These are phyloP conservation scores for Podospora fimiseda DNA, from an alignment of 495 filamentous ascomycete genomes.

Conservation along the genomic window DNA sequence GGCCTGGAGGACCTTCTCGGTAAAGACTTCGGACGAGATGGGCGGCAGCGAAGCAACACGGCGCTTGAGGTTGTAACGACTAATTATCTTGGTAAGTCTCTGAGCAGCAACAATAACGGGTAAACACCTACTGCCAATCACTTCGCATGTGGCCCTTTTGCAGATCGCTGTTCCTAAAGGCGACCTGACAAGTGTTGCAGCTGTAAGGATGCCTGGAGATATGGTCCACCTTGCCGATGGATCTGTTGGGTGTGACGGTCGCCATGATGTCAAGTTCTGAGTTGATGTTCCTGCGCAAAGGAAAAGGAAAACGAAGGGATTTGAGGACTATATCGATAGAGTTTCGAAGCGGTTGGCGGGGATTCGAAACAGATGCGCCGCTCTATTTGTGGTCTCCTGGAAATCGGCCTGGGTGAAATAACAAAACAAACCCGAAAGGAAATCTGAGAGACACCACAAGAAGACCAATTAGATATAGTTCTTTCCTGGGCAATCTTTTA, in stretches of 20 bases:
- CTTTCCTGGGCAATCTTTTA: no score
- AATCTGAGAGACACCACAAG: no score
- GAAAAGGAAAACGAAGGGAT: no score
- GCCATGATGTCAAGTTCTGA: no score
- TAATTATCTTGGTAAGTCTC: constrained; percentile 38
- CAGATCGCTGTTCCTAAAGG: constrained; percentile 87
- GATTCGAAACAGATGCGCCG: background rate
- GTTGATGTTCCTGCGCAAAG: background rate
- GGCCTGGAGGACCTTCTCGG: constrained; percentile 92
- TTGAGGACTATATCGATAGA: no score
- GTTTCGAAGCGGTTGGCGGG: background rate
- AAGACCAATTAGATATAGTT: no score
- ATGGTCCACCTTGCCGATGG: constrained; percentile 29
- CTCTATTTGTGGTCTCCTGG: no score
- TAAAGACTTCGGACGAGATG: constrained; percentile 85
- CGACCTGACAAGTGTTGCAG: constrained; percentile 96
- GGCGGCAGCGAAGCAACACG: constrained; percentile 88
- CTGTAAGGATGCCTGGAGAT: constrained; percentile 75
- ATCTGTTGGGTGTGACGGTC: constrained; percentile 42
- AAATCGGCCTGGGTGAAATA: no score
- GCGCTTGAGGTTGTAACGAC: constrained; percentile 95
- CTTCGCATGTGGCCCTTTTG: constrained; percentile 93
- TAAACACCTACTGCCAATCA: constrained; percentile 86
- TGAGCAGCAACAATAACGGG: constrained; percentile 6
- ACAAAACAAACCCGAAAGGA: no score